Conservation (phyloP, 2,329 filamentous ascomycete species). For the Curvularia hawaiiensis region DNA sequence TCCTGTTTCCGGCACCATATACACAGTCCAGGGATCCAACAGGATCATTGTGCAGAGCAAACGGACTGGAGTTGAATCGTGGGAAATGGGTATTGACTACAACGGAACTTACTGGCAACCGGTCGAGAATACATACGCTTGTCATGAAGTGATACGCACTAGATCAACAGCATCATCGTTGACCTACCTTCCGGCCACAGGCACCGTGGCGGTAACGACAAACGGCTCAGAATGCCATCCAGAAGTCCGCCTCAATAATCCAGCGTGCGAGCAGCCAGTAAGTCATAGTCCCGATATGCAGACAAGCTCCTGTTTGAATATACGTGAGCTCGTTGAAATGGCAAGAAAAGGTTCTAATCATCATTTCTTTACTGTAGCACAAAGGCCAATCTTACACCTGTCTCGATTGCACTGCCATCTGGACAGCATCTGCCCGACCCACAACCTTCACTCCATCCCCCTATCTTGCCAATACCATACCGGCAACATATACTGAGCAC, state of each 20-base stretch:
- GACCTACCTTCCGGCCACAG: constrained; percentile 33
- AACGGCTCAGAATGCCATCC: constrained; percentile 37
- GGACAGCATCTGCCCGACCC: constrained; percentile 33
- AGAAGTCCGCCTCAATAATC: constrained; percentile 33
- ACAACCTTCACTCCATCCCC: constrained; percentile 17
- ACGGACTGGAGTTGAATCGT: constrained; percentile 7
- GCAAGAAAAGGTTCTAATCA: neutral
- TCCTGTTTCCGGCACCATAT: constrained; percentile 30
- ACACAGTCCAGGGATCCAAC: constrained; percentile 32
- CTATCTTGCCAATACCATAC: constrained; percentile 18
- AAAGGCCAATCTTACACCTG: constrained; percentile 38
- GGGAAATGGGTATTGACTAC: constrained; percentile 7
- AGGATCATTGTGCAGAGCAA: constrained; percentile 23
- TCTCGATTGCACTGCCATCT: constrained; percentile 33
- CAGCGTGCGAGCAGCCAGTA: constrained; percentile 30
- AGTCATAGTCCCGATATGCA: neutral
- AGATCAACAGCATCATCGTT: constrained; percentile 41
- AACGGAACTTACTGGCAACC: constrained; percentile 1
- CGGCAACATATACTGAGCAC: constrained; percentile 31
- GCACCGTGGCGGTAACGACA: constrained; percentile 39
- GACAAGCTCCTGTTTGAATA: neutral
- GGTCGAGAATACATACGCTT: constrained; percentile 22
- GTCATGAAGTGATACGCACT: constrained; percentile 27
- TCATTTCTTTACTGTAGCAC: constrained; percentile 4
- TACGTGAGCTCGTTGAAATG: neutral